A percentile compares a stretch with the other conserved stretches of the same genome.
phyloP scores from a whole-genome alignment of 2,329 filamentous ascomycete species.

The Penicillium crustosum region DNA sequence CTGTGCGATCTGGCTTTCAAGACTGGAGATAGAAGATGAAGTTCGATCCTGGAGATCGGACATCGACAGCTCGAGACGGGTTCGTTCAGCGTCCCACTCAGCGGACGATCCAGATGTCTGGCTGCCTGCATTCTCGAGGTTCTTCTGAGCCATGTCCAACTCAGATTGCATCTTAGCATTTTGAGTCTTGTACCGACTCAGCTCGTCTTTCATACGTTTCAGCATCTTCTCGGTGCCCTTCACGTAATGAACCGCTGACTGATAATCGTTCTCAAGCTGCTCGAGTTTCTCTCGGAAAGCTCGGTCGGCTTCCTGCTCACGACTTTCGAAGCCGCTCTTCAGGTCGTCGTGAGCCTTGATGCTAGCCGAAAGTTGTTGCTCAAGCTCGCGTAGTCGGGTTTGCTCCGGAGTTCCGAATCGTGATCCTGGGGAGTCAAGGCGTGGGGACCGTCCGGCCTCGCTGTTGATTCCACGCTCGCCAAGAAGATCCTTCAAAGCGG shows the following conservation, averaged over 20 bases:
- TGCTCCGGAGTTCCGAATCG: conserved; percentile 77
- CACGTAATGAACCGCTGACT: conserved; percentile 96
- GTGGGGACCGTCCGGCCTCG: conserved; percentile 66
- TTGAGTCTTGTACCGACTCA: conserved; percentile 86
- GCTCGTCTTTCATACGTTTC: conserved; percentile 95
- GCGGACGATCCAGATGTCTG: conserved; percentile 48
- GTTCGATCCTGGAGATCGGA: conserved; percentile 68
- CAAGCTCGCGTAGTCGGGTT: conserved; percentile 75
- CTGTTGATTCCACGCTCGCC: conserved; percentile 83
- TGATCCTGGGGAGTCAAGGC: conserved; percentile 70
- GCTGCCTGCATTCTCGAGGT: conserved; percentile 41
- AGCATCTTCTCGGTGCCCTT: conserved; percentile 99
- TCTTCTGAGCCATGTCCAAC: conserved; percentile 66
- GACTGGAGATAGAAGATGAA: conserved; percentile 60
- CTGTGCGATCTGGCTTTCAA: conserved; percentile 69
- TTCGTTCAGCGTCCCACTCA: conserved; percentile 75
- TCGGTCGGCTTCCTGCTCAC: conserved; percentile 82
- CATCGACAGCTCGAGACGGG: conserved; percentile 66
- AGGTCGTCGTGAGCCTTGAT: conserved; percentile 82
- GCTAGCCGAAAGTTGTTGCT: conserved; percentile 78
- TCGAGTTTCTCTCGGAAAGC: conserved; percentile 90
- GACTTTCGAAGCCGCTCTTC: conserved; percentile 71
- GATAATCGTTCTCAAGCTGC: conserved; percentile 94
- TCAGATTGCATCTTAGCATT: conserved; percentile 81
- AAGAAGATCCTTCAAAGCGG: conserved; percentile 88